A percentile compares a stretch with the other conserved stretches of the same genome.
These are phyloP conservation scores for Rusavskia elegans DNA, from an alignment of 495 filamentous ascomycete genomes.

Conservation along the genomic window DNA sequence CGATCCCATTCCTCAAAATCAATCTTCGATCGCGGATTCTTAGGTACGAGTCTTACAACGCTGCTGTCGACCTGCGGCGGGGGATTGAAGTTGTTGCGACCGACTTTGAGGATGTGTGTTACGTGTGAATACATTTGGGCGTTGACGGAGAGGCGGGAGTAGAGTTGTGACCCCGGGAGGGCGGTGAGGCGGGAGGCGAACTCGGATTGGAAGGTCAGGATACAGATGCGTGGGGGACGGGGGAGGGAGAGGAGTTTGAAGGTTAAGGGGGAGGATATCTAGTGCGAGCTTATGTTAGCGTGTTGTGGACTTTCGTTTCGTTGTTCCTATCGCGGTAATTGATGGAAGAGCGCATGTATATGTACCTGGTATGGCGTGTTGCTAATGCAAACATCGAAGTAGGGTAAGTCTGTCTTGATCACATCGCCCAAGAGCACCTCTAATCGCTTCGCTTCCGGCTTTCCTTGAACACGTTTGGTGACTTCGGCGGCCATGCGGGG, in stretches of 20 bases:
- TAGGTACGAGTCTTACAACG: slow-evolving; percentile 62
- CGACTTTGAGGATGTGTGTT: slow-evolving; percentile 81
- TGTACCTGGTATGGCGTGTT: slow-evolving; percentile 77
- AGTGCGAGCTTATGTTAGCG: neutral
- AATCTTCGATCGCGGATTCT: slow-evolving; percentile 68
- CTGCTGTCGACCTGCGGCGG: slow-evolving; percentile 81
- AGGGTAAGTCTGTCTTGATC: slow-evolving; percentile 75
- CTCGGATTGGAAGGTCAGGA: slow-evolving; percentile 83
- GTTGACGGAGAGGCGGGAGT: slow-evolving; percentile 75
- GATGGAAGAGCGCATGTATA: neutral
- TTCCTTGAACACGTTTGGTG: slow-evolving; percentile 80
- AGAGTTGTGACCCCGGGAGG: slow-evolving; percentile 64
- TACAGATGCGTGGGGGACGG: slow-evolving; percentile 57
- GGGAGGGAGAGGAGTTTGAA: slow-evolving; percentile 73
- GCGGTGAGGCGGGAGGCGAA: slow-evolving; percentile 67
- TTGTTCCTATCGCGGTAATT: neutral
- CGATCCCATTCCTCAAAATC: slow-evolving; percentile 94
- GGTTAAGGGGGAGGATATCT: slow-evolving; percentile 82
- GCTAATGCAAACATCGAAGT: slow-evolving; percentile 81
- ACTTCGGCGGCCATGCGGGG: slow-evolving; percentile 94
- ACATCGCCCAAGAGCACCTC: slow-evolving; percentile 85
- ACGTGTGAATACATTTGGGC: slow-evolving; percentile 89
- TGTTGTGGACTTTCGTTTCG: neutral
- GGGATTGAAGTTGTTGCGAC: slow-evolving; percentile 87
- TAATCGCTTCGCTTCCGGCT: slow-evolving; percentile 59